A percentile compares a stretch with the other conserved stretches of the same genome.
Evolutionary conservation across 2,329 filamentous ascomycete species (phyloP).

Genomic region (Trichoderma sp.): DNA sequence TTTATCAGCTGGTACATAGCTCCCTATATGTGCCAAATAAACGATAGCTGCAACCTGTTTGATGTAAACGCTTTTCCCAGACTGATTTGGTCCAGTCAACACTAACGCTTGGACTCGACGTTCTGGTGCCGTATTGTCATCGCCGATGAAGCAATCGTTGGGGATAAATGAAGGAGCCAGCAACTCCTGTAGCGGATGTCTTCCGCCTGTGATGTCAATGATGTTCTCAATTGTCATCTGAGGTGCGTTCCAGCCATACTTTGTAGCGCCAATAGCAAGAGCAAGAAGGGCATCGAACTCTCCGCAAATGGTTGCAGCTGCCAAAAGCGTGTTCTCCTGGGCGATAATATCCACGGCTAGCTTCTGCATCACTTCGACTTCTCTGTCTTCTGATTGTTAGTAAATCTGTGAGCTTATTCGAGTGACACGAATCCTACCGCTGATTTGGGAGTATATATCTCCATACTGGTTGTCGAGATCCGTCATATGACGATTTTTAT

Average conservation of each 20-base stretch:
- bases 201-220: constrained; percentile 73
- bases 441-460: constrained; percentile 82
- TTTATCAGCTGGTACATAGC: constrained; percentile 79
- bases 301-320: constrained; percentile 77
- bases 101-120: constrained; percentile 63
- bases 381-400: constrained; percentile 59
- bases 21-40: constrained; percentile 89
- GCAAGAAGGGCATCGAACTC: constrained; percentile 86
- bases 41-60: constrained; percentile 91
- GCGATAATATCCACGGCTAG: constrained; percentile 71
- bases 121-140: constrained; percentile 35
- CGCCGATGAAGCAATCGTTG: constrained; percentile 75
- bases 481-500: constrained; percentile 80
- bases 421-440: constrained; percentile 56
- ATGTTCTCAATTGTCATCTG: constrained; percentile 69
- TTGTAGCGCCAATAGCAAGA: constrained; percentile 72
- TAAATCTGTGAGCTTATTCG: neutral
- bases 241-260: constrained; percentile 72
- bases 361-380: constrained; percentile 83
- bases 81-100: constrained; percentile 92
- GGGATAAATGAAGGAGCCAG: constrained; percentile 78
- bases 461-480: constrained; percentile 81
- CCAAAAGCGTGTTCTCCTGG: constrained; percentile 65
- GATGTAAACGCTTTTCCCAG: constrained; percentile 93
- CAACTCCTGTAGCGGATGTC: constrained; percentile 85